Conservation (phyloP, 2,329 filamentous ascomycete genomes). For the Ceratocystis variospora region DNA sequence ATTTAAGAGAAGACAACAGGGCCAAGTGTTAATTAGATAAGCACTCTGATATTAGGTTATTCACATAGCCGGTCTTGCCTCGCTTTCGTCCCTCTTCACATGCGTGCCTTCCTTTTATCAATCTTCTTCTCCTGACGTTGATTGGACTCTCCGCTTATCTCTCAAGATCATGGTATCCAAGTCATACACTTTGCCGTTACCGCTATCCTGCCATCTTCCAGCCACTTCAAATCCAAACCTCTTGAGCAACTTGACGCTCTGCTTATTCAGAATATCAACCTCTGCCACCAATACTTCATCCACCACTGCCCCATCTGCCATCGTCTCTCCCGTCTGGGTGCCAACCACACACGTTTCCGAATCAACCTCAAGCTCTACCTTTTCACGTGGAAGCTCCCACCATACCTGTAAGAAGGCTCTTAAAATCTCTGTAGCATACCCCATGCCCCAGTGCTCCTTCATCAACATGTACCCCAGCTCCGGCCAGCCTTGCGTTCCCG, state of each 20-base stretch:
- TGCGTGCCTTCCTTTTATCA: neutral
- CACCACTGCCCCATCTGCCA: slow-evolving; percentile 23
- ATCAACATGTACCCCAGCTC: slow-evolving; percentile 45
- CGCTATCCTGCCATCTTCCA: slow-evolving; percentile 29
- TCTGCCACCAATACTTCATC: slow-evolving; percentile 34
- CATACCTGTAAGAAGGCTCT: slow-evolving; percentile 34
- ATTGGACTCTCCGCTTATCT: neutral
- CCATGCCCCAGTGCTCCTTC: slow-evolving; percentile 40
- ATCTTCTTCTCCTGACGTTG: neutral
- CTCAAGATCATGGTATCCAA: slow-evolving; percentile 13
- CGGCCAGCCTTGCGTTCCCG: slow-evolving; percentile 37
- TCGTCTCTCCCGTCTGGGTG: neutral
- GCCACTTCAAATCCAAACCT: slow-evolving; percentile 42
- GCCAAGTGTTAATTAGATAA: neutral
- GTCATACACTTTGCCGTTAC: slow-evolving; percentile 9
- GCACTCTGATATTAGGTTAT: neutral
- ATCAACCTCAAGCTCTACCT: slow-evolving; percentile 33
- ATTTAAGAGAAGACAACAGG: neutral
- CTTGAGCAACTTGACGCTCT: slow-evolving; percentile 41
- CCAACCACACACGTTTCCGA: slow-evolving; percentile 25
- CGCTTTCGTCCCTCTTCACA: neutral
- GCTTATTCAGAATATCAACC: slow-evolving; percentile 35
- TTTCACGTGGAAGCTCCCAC: slow-evolving; percentile 36
- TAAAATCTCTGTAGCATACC: slow-evolving; percentile 44
- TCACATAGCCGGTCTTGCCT: slow-evolving; percentile 11